phyloP scores from a whole-genome alignment of 2,329 filamentous ascomycete species.

The Fusarium pseudograminearum region DNA sequence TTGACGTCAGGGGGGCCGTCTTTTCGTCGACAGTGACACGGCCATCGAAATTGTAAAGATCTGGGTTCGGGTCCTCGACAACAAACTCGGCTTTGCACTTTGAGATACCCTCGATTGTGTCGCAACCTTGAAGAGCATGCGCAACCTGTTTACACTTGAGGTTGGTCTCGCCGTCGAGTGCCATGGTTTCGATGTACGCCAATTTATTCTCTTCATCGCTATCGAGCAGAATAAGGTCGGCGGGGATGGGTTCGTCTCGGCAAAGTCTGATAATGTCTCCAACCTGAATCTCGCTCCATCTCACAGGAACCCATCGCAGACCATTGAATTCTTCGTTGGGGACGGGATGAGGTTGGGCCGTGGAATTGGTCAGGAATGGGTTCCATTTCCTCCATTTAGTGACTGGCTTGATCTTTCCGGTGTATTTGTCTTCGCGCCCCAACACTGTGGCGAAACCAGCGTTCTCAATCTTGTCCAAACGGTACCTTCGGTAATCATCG shows the following conservation, averaged over 20 bases:
- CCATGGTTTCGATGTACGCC: conserved; percentile 89
- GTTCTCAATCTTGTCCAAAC: conserved; percentile 86
- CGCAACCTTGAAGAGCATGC: conserved; percentile 69
- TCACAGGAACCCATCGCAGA: conserved; percentile 63
- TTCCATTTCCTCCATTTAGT: conserved; percentile 48
- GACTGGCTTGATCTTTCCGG: conserved; percentile 44
- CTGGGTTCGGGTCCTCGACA: conserved; percentile 80
- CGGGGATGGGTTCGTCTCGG: conserved; percentile 83
- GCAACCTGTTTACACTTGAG: conserved; percentile 80
- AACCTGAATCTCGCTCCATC: conserved; percentile 62
- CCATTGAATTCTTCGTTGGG: conserved; percentile 72
- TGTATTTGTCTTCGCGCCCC: conserved; percentile 53
- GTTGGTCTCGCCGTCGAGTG: conserved; percentile 84
- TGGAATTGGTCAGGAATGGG: conserved; percentile 50
- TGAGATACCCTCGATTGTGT: conserved; percentile 65
- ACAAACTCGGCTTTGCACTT: conserved; percentile 72
- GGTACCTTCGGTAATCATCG: conserved; percentile 83
- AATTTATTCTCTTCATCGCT: conserved; percentile 81
- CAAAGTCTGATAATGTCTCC: conserved; percentile 63
- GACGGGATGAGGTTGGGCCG: conserved; percentile 45
- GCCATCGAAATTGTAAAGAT: conserved; percentile 82
- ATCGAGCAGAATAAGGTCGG: conserved; percentile 84
- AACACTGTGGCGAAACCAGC: conserved; percentile 62
- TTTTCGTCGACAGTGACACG: conserved; percentile 69
- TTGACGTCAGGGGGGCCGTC: conserved; percentile 78